Percentiles rank a stretch among this genome's conserved stretches.
Conservation (phyloP, 495 filamentous ascomycete species). For the Penicillium verhagenii region DNA sequence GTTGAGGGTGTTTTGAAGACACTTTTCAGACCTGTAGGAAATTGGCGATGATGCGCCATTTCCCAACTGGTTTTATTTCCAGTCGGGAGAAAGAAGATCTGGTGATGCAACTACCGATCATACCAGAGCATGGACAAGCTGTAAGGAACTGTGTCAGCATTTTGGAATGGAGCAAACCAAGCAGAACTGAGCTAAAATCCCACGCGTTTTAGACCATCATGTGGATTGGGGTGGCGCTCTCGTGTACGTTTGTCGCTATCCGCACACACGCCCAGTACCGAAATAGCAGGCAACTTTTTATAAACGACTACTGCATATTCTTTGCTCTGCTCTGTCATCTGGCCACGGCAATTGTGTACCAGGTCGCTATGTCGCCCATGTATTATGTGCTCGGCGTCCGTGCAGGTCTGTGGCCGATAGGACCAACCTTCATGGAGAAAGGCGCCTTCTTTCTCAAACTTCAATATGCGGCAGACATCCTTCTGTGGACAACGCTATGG, state of each 20-base stretch:
- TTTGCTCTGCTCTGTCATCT: not conserved
- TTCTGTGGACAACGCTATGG: not conserved
- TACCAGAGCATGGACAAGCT: not conserved
- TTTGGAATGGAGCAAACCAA: not conserved
- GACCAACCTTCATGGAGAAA: not conserved
- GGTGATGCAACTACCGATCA: not conserved
- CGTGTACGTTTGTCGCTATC: not conserved
- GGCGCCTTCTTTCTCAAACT: not conserved
- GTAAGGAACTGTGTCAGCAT: not conserved
- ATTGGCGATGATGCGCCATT: not conserved
- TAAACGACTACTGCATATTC: not conserved
- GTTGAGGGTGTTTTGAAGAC: not conserved
- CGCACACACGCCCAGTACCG: not conserved
- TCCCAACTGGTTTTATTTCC: not conserved
- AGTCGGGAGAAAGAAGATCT: not conserved
- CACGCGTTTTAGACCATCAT: not conserved
- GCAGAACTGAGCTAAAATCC: not conserved
- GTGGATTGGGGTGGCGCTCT: not conserved
- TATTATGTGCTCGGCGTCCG: not conserved
- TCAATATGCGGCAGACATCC: not conserved
- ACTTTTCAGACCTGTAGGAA: not conserved
- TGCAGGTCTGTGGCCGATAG: not conserved
- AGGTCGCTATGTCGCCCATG: not conserved
- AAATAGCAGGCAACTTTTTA: not conserved
- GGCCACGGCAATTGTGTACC: not conserved